A percentile compares a stretch with the other conserved stretches of the same genome.
Evolutionary conservation across 176 grass and related monocot species (phyloP).

Genomic region (Triticum turgidum): DNA sequence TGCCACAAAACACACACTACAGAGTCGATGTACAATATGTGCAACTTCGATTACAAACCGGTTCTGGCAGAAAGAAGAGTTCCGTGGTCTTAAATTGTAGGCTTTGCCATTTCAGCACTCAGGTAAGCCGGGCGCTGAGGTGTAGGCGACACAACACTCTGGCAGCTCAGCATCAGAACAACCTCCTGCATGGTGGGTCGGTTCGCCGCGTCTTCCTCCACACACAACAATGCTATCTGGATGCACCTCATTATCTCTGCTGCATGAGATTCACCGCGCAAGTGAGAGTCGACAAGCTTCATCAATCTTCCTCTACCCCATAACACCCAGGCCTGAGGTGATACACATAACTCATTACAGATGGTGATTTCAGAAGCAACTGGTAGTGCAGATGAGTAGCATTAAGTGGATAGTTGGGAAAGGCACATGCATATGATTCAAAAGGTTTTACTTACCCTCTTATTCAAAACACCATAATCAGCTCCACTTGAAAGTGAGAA

Average conservation of each 20-base stretch:
- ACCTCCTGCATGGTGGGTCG: constrained; percentile 29
- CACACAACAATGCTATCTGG: constrained; percentile 32
- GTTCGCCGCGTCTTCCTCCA: constrained; percentile 20
- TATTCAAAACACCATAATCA: constrained; percentile 31
- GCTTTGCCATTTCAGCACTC: not conserved
- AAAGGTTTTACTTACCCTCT: constrained; percentile 15
- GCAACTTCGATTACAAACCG: too few species aligned
- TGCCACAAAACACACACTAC: too few species aligned
- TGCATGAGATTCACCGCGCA: not conserved
- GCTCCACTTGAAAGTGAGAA: constrained; percentile 27
- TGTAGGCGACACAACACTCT: not conserved
- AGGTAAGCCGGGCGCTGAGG: constrained; percentile 29
- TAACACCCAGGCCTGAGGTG: not conserved
- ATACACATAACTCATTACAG: not conserved
- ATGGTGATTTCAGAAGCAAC: not conserved
- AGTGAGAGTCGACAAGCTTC: not conserved
- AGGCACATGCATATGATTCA: not conserved
- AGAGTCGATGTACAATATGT: too few species aligned
- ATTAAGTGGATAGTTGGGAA: too few species aligned
- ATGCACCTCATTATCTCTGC: constrained; percentile 26
- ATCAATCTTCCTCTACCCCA: constrained; percentile 20
- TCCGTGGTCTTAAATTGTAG: too few species aligned
- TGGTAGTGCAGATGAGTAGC: not conserved
- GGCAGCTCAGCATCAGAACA: constrained; percentile 25
- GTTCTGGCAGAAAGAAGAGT: too few species aligned